Base-by-base conservation (phyloP, 2,329 filamentous ascomycete species). In the Alternaria ventricosa region DNA sequence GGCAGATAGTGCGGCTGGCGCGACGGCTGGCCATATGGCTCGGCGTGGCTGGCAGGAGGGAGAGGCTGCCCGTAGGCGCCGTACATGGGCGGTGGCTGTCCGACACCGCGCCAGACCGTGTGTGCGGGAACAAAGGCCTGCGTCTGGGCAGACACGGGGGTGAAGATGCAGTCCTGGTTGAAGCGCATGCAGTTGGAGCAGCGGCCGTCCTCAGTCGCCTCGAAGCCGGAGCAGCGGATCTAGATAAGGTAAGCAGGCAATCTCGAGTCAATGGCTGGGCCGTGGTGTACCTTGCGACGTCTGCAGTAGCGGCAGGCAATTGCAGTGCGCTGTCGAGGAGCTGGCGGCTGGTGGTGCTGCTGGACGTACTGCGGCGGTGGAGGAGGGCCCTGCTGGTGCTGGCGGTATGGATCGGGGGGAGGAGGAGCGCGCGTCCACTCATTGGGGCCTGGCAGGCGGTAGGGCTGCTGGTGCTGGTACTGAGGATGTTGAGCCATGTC, bases 211-310 rank as follows among this genome's bases (percentile, higher is more conserved):
- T 89, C 87, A 43, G 89, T 91, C 60, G 86, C 87, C 73, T 92
- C 90, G 76, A 92, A 93, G 27, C 90, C 90, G 5, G 90, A 92
- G 83, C 90, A 93, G 63, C 90, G 89, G 78, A 92, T 92, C 90
- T 92, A 78, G 36, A 36, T 11, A 45, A 36, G n/a, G 65, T 74
- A 46, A 75, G 73, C 54, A 63, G 28, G 27, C 20, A 30, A 15
- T 30, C 33, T 20, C 12, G 33, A 15, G 28, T 47, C 57, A 25
- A 47, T 27, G 20, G 23, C 45, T 18, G 28, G 53, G 55, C 36
- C 20, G 36, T 18, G 18, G 44, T 44, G 61, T 80, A 88, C 87
- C 84, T 88, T 88, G 75, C 87, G 83, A 76, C 86, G 82, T 61
- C 87, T 80, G 76, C 87, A 88, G 75, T 88, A 88, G 61, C 86